Conservation (phyloP, 306 rosid genomes). For the Astragalus membranaceus region DNA sequence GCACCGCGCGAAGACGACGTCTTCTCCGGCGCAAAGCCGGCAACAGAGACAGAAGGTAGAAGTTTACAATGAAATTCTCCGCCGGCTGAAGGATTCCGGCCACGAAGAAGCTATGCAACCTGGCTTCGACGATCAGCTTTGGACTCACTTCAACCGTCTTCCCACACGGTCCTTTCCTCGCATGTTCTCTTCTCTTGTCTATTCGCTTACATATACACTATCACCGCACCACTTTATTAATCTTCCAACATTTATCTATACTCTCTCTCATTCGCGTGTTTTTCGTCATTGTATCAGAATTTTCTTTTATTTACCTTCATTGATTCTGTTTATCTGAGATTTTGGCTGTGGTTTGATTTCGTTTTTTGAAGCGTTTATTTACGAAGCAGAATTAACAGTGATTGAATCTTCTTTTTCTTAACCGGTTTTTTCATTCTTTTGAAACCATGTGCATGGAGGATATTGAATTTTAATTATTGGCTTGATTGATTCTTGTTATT, state of each 20-base stretch:
- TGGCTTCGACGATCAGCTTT: constrained; percentile 75
- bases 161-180: constrained; percentile 73
- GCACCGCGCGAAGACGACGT: constrained; percentile 18
- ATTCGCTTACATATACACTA: not conserved
- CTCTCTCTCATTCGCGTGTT: not conserved
- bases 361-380: not conserved
- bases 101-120: constrained; percentile 59
- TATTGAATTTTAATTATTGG: not conserved
- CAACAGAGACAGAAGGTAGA: constrained; percentile 62
- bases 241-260: not conserved
- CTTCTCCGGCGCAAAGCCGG: constrained; percentile 42
- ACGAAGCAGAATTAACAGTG: not conserved
- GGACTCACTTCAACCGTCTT: constrained; percentile 95
- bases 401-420: not conserved
- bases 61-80: constrained; percentile 91
- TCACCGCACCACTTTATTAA: not conserved
- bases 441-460: not conserved
- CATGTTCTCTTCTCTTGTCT: not conserved
- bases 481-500: not conserved
- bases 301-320: not conserved
- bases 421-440: not conserved
- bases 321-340: not conserved
- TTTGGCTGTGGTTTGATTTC: constrained; percentile 10
- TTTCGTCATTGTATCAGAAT: not conserved
- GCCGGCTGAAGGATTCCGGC: constrained; percentile 70